Conservation (phyloP, 495 filamentous ascomycete species). For the Penicillium angulare region DNA sequence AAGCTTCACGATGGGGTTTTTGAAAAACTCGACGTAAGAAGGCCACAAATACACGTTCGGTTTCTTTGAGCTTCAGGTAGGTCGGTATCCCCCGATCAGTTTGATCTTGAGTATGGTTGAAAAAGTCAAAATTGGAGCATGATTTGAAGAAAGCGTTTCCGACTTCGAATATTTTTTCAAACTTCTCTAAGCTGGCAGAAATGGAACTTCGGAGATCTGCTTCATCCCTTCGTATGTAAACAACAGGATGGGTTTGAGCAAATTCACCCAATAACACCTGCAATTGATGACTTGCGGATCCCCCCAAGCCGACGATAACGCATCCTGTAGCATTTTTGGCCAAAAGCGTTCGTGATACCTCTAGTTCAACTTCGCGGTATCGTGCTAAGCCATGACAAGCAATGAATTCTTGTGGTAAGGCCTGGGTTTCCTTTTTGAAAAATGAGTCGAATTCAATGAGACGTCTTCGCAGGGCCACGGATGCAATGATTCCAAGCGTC, state of each 20-base stretch:
- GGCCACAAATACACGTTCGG: slow-evolving; percentile 26
- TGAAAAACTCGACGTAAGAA: slow-evolving; percentile 32
- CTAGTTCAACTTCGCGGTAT: slow-evolving; percentile 55
- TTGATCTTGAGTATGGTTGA: slow-evolving; percentile 49
- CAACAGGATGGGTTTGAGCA: slow-evolving; percentile 53
- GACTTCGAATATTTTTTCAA: slow-evolving; percentile 43
- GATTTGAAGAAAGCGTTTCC: slow-evolving; percentile 46
- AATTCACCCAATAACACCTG: slow-evolving; percentile 29
- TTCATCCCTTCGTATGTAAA: slow-evolving; percentile 64
- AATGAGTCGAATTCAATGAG: slow-evolving; percentile 65
- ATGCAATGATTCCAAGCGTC: slow-evolving; percentile 70
- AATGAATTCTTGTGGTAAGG: slow-evolving; percentile 55
- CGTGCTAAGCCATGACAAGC: slow-evolving; percentile 53
- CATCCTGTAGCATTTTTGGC: slow-evolving; percentile 51
- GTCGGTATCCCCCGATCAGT: slow-evolving; percentile 1
- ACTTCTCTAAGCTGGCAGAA: slow-evolving; percentile 40
- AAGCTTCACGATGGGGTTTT: slow-evolving; percentile 3
- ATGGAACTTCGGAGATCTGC: slow-evolving; percentile 36
- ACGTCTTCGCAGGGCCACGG: slow-evolving; percentile 60
- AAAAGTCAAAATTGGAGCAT: slow-evolving; percentile 71
- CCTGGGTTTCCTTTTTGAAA: slow-evolving; percentile 58
- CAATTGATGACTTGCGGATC: slow-evolving; percentile 13
- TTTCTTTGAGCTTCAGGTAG: slow-evolving; percentile 40
- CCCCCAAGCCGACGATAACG: slow-evolving; percentile 57
- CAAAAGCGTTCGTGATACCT: slow-evolving; percentile 58